A percentile compares a stretch with the other conserved stretches of the same genome.
Conservation (phyloP, 2,329 filamentous ascomycete species). For the Penicillium sp. region DNA sequence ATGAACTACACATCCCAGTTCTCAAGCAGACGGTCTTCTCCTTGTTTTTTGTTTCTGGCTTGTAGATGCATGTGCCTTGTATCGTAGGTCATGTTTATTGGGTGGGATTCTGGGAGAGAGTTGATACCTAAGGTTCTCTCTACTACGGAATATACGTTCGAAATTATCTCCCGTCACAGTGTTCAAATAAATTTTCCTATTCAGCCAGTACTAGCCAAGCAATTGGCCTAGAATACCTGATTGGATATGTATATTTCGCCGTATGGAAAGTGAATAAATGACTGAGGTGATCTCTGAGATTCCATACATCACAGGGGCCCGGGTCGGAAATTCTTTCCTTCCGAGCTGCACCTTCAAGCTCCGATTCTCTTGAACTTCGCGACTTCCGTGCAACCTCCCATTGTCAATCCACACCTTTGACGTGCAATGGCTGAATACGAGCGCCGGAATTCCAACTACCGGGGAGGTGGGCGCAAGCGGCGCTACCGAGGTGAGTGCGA, state of each 20-base stretch:
- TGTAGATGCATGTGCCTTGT: background rate
- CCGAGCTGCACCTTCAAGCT: constrained; percentile 18
- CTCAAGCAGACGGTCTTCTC: constrained; percentile 14
- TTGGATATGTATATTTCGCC: too few species aligned
- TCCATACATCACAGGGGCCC: background rate
- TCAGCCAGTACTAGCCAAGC: too few species aligned
- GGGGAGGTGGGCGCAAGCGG: constrained; percentile 58
- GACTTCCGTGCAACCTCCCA: constrained; percentile 2
- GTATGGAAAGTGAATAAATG: too few species aligned
- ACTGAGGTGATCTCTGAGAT: too few species aligned
- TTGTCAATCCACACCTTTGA: constrained; percentile 4
- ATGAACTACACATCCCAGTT: constrained; percentile 20
- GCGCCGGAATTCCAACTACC: constrained; percentile 52
- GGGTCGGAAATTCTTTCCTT: constrained; percentile 19
- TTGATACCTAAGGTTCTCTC: background rate
- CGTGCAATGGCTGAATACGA: constrained; percentile 50
- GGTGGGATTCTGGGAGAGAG: background rate
- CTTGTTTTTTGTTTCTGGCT: background rate
- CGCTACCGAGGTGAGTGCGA: constrained; percentile 64
- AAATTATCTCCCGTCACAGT: background rate
- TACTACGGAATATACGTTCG: background rate
- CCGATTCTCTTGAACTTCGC: constrained; percentile 4
- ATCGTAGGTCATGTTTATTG: background rate
- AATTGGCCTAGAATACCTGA: too few species aligned
- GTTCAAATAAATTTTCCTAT: too few species aligned